These are phyloP conservation scores for Piromyces sp. DNA, from an alignment of 192 early-diverging fungal genomes.

Conservation along the genomic window DNA sequence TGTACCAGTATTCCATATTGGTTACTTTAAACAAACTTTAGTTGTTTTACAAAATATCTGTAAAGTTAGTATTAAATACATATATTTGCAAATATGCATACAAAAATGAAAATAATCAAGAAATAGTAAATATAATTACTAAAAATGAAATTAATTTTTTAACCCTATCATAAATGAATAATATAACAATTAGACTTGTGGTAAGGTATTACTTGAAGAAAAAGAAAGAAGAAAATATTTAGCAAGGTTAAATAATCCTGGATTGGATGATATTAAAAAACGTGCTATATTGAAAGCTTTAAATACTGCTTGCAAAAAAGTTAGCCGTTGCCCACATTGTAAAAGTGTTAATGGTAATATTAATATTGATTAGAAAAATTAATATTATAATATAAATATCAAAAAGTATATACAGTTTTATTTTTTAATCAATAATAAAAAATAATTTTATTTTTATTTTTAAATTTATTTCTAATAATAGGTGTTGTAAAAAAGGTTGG, in stretches of 20 bases:
- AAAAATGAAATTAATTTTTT: too few relatives aligned
- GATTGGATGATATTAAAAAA: constrained; percentile 63
- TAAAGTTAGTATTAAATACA: constrained; percentile 41
- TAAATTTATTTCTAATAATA: too few relatives aligned
- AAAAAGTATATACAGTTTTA: too few relatives aligned
- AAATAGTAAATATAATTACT: too few relatives aligned
- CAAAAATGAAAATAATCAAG: too few relatives aligned
- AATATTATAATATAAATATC: too few relatives aligned
- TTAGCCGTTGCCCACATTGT: constrained; percentile 7
- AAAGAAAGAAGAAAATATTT: constrained; percentile 50
- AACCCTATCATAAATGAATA: too few relatives aligned
- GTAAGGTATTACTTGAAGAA: constrained; percentile 75
- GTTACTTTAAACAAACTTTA: constrained; percentile 81
- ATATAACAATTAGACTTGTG: constrained; percentile 49
- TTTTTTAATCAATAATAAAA: too few relatives aligned
- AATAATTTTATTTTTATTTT: too few relatives aligned
- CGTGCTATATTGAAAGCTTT: constrained; percentile 63
- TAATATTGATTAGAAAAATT: too few relatives aligned
- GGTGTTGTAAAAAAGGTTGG: constrained; percentile 89
- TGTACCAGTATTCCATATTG: constrained; percentile 94
- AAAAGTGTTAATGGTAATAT: neutral
- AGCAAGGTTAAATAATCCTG: constrained; percentile 46
- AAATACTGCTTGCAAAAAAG: constrained; percentile 77
- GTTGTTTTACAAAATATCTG: constrained; percentile 90
- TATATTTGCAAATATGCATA: neutral